A percentile compares a stretch with the other conserved stretches of the same genome.
Conservation (phyloP, 1,139 yeast genomes). For the Pneumocystis murina region DNA sequence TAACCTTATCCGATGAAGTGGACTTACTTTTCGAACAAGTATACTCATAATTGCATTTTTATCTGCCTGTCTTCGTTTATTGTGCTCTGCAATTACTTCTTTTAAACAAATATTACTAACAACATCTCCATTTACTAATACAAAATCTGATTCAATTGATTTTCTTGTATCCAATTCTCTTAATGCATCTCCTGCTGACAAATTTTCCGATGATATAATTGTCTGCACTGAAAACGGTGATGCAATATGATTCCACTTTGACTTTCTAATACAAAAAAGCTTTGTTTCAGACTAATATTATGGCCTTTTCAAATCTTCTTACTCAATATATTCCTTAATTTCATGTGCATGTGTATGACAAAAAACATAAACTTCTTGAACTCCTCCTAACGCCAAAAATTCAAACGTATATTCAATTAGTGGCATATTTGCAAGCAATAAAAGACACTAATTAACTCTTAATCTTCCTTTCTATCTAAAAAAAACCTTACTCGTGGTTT, state of each 20-base stretch:
- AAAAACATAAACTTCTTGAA: slow-evolving; percentile 74
- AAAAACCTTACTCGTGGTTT: slow-evolving; percentile 41
- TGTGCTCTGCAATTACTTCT: slow-evolving; percentile 59
- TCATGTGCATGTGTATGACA: slow-evolving; percentile 85
- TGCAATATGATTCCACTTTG: slow-evolving; percentile 61
- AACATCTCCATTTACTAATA: slow-evolving; percentile 84
- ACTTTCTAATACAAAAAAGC: slow-evolving; percentile 22
- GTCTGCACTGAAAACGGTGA: slow-evolving; percentile 71
- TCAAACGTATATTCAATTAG: slow-evolving; percentile 87
- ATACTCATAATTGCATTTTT: slow-evolving; percentile 86
- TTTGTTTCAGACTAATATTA: background rate
- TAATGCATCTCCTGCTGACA: slow-evolving; percentile 95
- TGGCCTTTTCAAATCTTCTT: background rate
- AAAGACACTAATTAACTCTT: slow-evolving; percentile 36
- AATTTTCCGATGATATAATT: slow-evolving; percentile 70
- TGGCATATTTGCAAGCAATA: slow-evolving; percentile 87
- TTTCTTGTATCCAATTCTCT: slow-evolving; percentile 88
- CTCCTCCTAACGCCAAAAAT: slow-evolving; percentile 81
- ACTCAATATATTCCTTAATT: slow-evolving; percentile 62
- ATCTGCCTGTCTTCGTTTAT: slow-evolving; percentile 49
- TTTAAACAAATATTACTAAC: slow-evolving; percentile 76
- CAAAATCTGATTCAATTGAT: slow-evolving; percentile 71
- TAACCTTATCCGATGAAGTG: slow-evolving; percentile 56
- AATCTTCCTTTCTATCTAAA: background rate
- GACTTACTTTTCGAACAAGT: slow-evolving; percentile 76